Conservation (phyloP, 768 basidiomycete genomes). For the Clitopilus passeckerianus region DNA sequence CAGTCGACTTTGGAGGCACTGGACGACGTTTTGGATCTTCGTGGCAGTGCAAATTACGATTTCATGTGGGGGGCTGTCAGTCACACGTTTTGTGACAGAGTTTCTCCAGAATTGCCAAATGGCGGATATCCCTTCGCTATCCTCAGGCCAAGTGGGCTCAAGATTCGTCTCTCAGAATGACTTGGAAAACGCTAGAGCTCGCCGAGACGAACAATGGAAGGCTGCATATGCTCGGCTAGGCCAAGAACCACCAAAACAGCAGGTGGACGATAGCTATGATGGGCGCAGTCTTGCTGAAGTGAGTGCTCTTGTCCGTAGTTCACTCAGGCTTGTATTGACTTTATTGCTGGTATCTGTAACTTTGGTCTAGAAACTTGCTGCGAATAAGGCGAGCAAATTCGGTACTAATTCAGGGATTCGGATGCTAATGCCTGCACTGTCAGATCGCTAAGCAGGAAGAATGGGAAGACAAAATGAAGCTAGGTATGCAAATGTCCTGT, state of each 20-base stretch:
- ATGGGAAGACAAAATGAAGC: constrained; percentile 88
- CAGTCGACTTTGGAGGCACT: background rate
- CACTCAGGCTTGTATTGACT: constrained; percentile 36
- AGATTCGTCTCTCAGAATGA: constrained; percentile 82
- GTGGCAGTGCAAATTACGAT: background rate
- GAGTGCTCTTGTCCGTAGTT: constrained; percentile 25
- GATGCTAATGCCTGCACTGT: constrained; percentile 8
- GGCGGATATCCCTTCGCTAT: constrained; percentile 74
- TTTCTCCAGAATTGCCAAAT: constrained; percentile 23
- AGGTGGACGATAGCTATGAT: constrained; percentile 73
- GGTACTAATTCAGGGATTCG: constrained; percentile 5
- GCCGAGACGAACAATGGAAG: constrained; percentile 83
- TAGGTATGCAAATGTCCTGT: constrained; percentile 32
- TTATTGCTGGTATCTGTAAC: constrained; percentile 35
- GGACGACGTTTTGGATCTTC: background rate
- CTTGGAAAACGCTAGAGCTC: constrained; percentile 64
- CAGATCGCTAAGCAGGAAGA: constrained; percentile 89
- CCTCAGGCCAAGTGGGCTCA: constrained; percentile 70
- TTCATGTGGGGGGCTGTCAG: background rate
- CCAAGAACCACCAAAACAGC: constrained; percentile 78
- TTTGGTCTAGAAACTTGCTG: constrained; percentile 74
- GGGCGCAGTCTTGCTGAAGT: constrained; percentile 89
- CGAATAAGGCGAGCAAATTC: constrained; percentile 61
- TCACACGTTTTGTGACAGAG: background rate
- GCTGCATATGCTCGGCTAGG: constrained; percentile 88